Evolutionary conservation across 306 rosid genomes (phyloP), one percentile per base, ranked within the genome.

Genomic region (Cucurbita pepo): DNA sequence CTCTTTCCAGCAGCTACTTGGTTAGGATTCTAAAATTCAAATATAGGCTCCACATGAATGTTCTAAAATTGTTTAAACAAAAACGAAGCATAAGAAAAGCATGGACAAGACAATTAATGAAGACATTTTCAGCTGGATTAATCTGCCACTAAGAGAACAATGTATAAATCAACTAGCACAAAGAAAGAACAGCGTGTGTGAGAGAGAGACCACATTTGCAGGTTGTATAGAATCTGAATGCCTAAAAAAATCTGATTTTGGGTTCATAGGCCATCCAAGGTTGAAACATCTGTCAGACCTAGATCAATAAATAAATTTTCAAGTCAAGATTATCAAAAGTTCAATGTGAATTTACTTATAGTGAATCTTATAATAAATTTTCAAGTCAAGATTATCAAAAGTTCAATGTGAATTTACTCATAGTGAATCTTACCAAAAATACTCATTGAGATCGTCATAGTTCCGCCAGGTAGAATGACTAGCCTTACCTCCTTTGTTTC

Each of bases 391-490:
- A 67, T 43, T 41, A 37, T 71, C 40, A 13, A 19, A 56, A 52
- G 1, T 3, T 18, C 62, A 30, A 75, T 43, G 44, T 18, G 69
- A 58, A 74, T 45, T 71, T 45, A 73, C 13, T 14, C 59, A 8
- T 79, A 43, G 63, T 43, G 21, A 77, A 66, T 34, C 86, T 78
- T 75, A 95, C 99, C 99, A 95, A 74, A 95, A 95, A 81, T 95
- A 95, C 79, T 95, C 99, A 57, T 95, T 95, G 69, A 95, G 85
- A 79, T 95, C 99, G 83, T 95, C 99, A 76, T 95, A 95, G 74
- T 95, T 95, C 91, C 99, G 89, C 99, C 99, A 95, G 38, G 78
- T 84, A 82, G 99, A 73, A 82, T 95, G 99, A 78, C 99, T 95
- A 43, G 83, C 96, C 86, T 81, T 89, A 78, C 99, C 99, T 75